Percentiles rank a stretch among this genome's conserved stretches.
These are phyloP conservation scores for Citrus inodora DNA, from an alignment of 345 rosid genomes.

Conservation along the genomic window DNA sequence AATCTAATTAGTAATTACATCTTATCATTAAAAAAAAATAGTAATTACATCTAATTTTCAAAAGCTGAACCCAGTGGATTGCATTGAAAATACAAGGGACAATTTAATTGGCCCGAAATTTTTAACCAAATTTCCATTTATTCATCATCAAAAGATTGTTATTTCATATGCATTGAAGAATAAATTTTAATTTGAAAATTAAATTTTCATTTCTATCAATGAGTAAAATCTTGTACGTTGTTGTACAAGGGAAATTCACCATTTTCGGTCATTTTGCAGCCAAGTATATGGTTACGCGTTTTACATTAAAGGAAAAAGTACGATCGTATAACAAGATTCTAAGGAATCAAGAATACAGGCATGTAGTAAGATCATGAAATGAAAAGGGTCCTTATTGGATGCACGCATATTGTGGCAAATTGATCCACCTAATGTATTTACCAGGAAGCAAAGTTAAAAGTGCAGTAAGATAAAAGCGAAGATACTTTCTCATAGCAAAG, in stretches of 20 bases:
- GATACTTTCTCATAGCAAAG: slow-evolving; percentile 13
- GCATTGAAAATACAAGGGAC: no score
- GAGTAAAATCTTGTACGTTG: background rate
- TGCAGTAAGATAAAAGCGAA: background rate
- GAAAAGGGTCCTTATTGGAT: background rate
- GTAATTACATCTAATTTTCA: no score
- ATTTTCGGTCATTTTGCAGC: background rate
- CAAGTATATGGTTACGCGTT: background rate
- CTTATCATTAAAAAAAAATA: no score
- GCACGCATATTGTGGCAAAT: background rate
- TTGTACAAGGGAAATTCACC: background rate
- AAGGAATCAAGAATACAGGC: background rate
- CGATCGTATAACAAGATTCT: background rate
- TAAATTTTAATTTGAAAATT: background rate
- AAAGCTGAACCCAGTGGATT: no score
- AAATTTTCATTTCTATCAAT: background rate
- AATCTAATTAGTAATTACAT: no score
- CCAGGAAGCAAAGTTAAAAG: background rate
- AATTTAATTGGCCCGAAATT: no score
- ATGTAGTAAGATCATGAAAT: background rate
- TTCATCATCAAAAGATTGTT: background rate
- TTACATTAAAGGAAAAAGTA: background rate
- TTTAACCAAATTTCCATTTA: background rate
- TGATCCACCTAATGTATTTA: background rate
- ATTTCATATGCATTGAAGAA: background rate